Evolutionary conservation across 805 yeast genomes (phyloP), one percentile per base, ranked within the genome.

Genomic region (Dipodascus albidus): DNA sequence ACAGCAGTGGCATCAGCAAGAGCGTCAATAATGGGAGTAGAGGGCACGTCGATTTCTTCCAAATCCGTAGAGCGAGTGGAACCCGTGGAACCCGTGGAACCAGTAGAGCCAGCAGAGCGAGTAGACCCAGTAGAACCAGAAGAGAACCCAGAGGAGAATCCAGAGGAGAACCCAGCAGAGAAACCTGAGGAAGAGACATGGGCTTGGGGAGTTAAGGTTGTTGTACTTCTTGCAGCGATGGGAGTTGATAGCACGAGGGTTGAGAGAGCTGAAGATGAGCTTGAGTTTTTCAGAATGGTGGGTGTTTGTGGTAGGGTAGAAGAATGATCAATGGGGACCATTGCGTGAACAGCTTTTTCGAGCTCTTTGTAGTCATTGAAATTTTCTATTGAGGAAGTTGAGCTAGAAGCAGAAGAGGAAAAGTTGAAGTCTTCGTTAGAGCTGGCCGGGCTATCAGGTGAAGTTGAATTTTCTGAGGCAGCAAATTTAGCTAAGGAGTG

Each of bases 351-450:
- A n/a, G 44, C 44, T 38, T 38, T 38, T 14, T 38, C 44, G 20
- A 38, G 20, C n/a, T 38, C 42, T 38, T 49, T n/a, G 51, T 49
- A 21, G 38, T 42, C 23, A 35, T 21, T 23, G 44, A 49, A 4
- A 22, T 21, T 38, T n/a, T 47, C 50, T 24, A 50, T 14, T 31
- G 47, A 50, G n/a, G 48, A 50, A 21, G 52, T 33, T 2, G 52
- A 50, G 14, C 21, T 50, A 11, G 47, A 22, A 23, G 24, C 33
- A 6, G 48, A 38, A 23, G 48, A 35, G 6, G 50, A 20, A 42
- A 22, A 44, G 23, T 23, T 42, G 23, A n/a, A 21, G 38, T 41
- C 42, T 38, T 38, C 44, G 44, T 38, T 38, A 14, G 44, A 38
- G 44, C 44, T 38, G 6, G 44, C 44, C 6, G 44, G 44, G 20